Percentiles rank a stretch among this genome's conserved stretches.
Conservation (phyloP, 2,329 filamentous ascomycete genomes). For the Cadophora sp. region DNA sequence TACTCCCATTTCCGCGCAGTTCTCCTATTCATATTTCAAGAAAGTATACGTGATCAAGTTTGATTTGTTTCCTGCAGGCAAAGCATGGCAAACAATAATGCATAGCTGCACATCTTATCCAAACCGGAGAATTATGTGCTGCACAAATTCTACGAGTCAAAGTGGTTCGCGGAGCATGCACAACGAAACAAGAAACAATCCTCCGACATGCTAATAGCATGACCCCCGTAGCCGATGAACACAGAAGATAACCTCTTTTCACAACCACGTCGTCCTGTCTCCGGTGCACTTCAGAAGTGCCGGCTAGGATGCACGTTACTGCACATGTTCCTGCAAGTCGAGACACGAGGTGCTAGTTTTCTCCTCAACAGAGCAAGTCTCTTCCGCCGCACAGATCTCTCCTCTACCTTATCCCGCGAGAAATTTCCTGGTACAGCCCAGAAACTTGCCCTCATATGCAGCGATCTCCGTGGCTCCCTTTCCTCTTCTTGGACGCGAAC, state of each 20-base stretch:
- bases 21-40: neutral
- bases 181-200: constrained; percentile 15
- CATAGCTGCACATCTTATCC: constrained; percentile 14
- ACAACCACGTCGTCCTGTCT: neutral
- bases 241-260: neutral
- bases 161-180: neutral
- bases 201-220: constrained; percentile 5
- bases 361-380: neutral
- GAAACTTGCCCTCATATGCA: constrained; percentile 11
- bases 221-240: neutral
- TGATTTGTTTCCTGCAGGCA: constrained; percentile 9
- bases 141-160: constrained; percentile 23
- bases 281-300: constrained; percentile 8
- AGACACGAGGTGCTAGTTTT: constrained; percentile 1
- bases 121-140: constrained; percentile 11
- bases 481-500: constrained; percentile 5
- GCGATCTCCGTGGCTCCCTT: constrained; percentile 15
- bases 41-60: neutral
- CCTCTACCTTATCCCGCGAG: constrained; percentile 6
- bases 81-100: constrained; percentile 6
- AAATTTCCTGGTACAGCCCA: neutral
- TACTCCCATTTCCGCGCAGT: neutral
- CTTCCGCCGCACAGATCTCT: constrained; percentile 17
- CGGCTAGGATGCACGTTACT: neutral
- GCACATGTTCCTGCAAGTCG: constrained; percentile 4